Evolutionary conservation across 768 basidiomycete genomes (phyloP).

Genomic region (Lentinula lateritia): DNA sequence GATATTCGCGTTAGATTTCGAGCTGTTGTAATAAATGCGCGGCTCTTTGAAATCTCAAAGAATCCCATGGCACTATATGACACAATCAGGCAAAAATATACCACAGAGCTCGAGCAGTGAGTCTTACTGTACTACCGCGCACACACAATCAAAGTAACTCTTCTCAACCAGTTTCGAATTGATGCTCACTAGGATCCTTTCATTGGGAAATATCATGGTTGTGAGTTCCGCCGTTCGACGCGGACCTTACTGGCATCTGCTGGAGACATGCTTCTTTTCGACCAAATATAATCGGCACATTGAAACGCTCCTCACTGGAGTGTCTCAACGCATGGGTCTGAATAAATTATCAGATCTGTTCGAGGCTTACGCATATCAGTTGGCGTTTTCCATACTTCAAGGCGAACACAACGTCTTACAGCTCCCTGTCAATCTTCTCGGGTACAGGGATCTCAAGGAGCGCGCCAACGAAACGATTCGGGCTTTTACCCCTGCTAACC

Average conservation of each 20-base stretch:
- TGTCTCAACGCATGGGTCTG: slow-evolving; percentile 66
- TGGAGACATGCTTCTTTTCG: slow-evolving; percentile 57
- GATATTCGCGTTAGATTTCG: slow-evolving; percentile 87
- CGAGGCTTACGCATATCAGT: slow-evolving; percentile 70
- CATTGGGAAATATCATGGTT: slow-evolving; percentile 74
- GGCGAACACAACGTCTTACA: slow-evolving; percentile 46
- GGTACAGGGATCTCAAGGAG: slow-evolving; percentile 62
- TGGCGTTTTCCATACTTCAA: slow-evolving; percentile 61
- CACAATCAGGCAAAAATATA: slow-evolving; percentile 38
- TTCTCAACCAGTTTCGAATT: slow-evolving; percentile 53
- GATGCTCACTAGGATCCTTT: slow-evolving; percentile 69
- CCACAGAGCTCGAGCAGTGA: slow-evolving; percentile 43
- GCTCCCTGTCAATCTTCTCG: slow-evolving; percentile 70
- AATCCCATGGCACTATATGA: slow-evolving; percentile 38
- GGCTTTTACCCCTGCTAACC: slow-evolving; percentile 60
- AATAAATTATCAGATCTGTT: slow-evolving; percentile 58
- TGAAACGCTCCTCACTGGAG: slow-evolving; percentile 51
- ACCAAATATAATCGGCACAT: slow-evolving; percentile 32
- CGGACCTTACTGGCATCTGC: slow-evolving; percentile 82
- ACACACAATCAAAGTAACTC: background rate
- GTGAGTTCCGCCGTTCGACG: slow-evolving; percentile 71
- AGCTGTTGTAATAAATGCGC: slow-evolving; percentile 53
- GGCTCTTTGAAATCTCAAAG: slow-evolving; percentile 46
- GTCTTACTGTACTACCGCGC: slow-evolving; percentile 17
- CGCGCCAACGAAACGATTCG: slow-evolving; percentile 65